Percentiles rank a stretch among this genome's conserved stretches.
phyloP scores from a whole-genome alignment of 768 basidiomycete genomes.

The Tephrocybe rancida region DNA sequence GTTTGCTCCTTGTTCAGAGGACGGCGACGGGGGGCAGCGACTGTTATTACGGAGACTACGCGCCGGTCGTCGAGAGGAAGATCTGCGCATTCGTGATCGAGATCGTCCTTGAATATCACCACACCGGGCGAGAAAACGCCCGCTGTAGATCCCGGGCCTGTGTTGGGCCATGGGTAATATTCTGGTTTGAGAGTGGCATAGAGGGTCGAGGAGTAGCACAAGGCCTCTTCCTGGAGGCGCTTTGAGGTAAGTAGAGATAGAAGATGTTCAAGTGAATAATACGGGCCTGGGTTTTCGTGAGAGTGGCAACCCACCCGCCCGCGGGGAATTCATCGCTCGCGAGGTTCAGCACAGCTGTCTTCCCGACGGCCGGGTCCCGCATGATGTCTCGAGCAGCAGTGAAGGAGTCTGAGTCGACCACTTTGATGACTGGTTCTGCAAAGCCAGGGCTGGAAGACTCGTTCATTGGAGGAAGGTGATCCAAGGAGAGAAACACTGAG shows the following conservation, averaged over 20 bases:
- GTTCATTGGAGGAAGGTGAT: conserved; percentile 27
- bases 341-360: conserved; percentile 39
- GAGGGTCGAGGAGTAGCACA: conserved; percentile 50
- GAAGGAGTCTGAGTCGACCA: conserved; percentile 41
- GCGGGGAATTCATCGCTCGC: conserved; percentile 36
- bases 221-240: conserved; percentile 42
- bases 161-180: conserved; percentile 51
- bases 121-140: conserved; percentile 47
- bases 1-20: conserved; percentile 28
- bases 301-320: conserved; percentile 32
- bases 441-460: conserved; percentile 15
- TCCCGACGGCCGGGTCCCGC: conserved; percentile 24
- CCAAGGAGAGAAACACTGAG: conserved; percentile 28
- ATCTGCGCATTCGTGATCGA: conserved; percentile 42
- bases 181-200: conserved; percentile 39
- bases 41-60: conserved; percentile 46
- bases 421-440: conserved; percentile 19
- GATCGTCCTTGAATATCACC: conserved; percentile 48
- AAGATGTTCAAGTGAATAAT: background rate
- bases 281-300: conserved; percentile 33
- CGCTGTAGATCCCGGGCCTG: conserved; percentile 38
- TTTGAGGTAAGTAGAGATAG: background rate
- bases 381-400: conserved; percentile 34
- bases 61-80: conserved; percentile 31
- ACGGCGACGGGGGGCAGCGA: conserved; percentile 41